Evolutionary conservation across 2,329 filamentous ascomycete species (phyloP).

Genomic region (Epichloe elymi): DNA sequence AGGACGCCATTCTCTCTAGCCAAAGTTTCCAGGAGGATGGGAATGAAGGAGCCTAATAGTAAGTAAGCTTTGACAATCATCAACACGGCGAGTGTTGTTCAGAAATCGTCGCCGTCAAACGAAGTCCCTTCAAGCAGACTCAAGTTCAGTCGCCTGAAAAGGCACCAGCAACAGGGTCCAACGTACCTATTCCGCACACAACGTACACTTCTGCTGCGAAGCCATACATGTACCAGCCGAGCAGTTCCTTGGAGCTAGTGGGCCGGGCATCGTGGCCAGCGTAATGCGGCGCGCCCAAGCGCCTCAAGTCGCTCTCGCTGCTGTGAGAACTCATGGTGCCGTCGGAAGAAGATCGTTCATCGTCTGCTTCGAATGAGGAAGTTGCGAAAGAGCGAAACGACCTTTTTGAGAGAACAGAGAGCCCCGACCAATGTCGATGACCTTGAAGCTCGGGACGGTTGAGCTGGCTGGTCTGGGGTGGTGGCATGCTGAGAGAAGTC

Average conservation of each 20-base stretch:
- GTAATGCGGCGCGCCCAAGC: slow-evolving; percentile 40
- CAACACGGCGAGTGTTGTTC: slow-evolving; percentile 1
- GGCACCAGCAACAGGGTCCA: too few relatives aligned
- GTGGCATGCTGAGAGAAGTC: slow-evolving; percentile 5
- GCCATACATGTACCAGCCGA: slow-evolving; percentile 91
- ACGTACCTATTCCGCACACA: slow-evolving; percentile 62
- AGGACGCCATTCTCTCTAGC: slow-evolving; percentile 86
- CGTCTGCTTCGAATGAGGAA: slow-evolving; percentile 55
- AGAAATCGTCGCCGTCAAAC: not conserved
- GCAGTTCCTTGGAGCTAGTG: slow-evolving; percentile 75
- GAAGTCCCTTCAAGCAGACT: not conserved
- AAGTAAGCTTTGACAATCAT: not conserved
- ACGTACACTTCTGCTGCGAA: slow-evolving; percentile 96
- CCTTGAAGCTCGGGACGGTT: slow-evolving; percentile 29
- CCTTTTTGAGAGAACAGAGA: slow-evolving; percentile 37
- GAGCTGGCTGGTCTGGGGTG: slow-evolving; percentile 8
- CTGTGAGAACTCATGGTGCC: slow-evolving; percentile 22
- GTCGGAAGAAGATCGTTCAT: slow-evolving; percentile 43
- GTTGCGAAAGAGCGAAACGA: slow-evolving; percentile 43
- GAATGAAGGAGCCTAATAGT: slow-evolving; percentile 71
- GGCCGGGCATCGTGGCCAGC: slow-evolving; percentile 76
- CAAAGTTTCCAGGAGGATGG: slow-evolving; percentile 86
- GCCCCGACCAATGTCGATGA: slow-evolving; percentile 32
- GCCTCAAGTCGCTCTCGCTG: slow-evolving; percentile 24
- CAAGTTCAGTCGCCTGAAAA: not conserved